Base-by-base conservation (phyloP, 768 basidiomycete genomes). In the Pulveroboletus ravenelii region DNA sequence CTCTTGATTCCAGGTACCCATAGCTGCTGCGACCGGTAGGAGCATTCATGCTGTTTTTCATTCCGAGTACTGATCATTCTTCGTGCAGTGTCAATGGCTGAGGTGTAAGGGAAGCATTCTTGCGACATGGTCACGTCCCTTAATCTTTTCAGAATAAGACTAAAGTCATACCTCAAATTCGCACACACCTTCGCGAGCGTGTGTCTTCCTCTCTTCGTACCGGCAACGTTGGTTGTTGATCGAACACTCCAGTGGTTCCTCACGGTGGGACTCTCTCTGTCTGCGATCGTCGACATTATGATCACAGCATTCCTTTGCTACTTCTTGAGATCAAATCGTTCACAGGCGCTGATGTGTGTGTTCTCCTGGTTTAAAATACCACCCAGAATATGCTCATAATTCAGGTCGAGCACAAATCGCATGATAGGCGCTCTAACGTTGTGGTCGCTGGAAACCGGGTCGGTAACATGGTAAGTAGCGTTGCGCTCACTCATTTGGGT, bases 251-350 rank as follows among this genome's bases (percentile, higher is more conserved):
- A 35, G 62, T 49, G 57, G 5, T n/a, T 6, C 10, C 25, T 27
- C 25, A 27, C 25, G 6, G 25, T 6, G 6, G 78, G 78, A 9
- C 62, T 80, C 0, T 59, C 70, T 0, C 66, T 80, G 2, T 79
- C 78, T 6, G 72, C 73, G 1, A 47, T 67, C 3, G 60, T 77
- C 31, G 79, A 81, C 52, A 54, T 79, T 41, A 47, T 76, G 12
- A 78, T 79, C 48, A 76, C 75, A 7, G 61, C 42, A 2, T 68
- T 61, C n/a, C 65, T 80, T 20, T 75, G 74, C 48, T 71, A 67
- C 46, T 69, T 73, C 27, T 63, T 81, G 18, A 62, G 64, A 52
- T 62, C 59, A 27, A 75, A 68, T 31, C 67, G 71, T 27, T 75
- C 70, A 32, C 53, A 60, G 30, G 52, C 70, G 41, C 59, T 71